A percentile compares a stretch with the other conserved stretches of the same genome.
phyloP scores from a whole-genome alignment of 2,329 filamentous ascomycete genomes.

The Xylaria sp. region DNA sequence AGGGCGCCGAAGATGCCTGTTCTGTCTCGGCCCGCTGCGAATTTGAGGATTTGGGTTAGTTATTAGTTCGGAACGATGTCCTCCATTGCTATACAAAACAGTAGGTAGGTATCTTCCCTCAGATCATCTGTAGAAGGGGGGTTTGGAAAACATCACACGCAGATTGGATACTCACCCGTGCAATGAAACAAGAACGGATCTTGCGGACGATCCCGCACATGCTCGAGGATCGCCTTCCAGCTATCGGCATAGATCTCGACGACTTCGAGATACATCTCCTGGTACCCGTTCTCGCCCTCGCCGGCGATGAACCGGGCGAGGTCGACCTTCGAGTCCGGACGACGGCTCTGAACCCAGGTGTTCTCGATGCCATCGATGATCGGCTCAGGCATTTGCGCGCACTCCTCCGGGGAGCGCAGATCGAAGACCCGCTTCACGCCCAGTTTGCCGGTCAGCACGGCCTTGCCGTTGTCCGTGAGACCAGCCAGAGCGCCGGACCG shows the following conservation, averaged over 20 bases:
- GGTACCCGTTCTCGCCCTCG: constrained; percentile 41
- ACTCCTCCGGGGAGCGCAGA: constrained; percentile 44
- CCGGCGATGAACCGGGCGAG: constrained; percentile 41
- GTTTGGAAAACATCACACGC: neutral
- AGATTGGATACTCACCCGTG: constrained; percentile 39
- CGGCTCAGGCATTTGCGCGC: constrained; percentile 40
- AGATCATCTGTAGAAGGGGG: neutral
- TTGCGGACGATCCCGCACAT: constrained; percentile 41
- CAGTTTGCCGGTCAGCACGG: constrained; percentile 35
- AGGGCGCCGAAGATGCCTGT: constrained; percentile 49
- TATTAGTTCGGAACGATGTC: too few species aligned
- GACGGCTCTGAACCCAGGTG: constrained; percentile 38
- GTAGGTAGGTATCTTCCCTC: too few species aligned
- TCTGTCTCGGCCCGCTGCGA: constrained; percentile 47
- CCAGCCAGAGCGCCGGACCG: constrained; percentile 42
- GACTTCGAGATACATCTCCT: constrained; percentile 44
- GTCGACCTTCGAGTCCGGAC: constrained; percentile 34
- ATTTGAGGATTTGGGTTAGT: neutral
- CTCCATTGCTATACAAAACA: too few species aligned
- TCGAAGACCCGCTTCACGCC: constrained; percentile 46
- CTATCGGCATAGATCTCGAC: constrained; percentile 38
- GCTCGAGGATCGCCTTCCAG: constrained; percentile 43
- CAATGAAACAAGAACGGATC: constrained; percentile 50
- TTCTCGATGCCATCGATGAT: constrained; percentile 37
- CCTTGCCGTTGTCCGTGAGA: constrained; percentile 34